Conservation (phyloP, 257 asterid species). For the Leptodermis oblonga region DNA sequence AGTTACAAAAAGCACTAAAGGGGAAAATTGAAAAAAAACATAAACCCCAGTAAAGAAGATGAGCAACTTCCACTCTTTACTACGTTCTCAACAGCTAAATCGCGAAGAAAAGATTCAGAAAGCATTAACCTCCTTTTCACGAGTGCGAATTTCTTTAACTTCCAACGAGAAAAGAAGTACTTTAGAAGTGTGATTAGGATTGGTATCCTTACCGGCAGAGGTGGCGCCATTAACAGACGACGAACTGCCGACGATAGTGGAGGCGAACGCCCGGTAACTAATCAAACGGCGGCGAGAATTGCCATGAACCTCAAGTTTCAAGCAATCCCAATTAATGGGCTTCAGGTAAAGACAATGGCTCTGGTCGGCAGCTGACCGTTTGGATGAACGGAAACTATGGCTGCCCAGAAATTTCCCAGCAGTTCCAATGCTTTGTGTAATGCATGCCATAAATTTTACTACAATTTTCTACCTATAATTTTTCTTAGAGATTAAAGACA, state of each 20-base stretch:
- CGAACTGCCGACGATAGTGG: conserved; percentile 28
- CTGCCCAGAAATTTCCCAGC: conserved; percentile 19
- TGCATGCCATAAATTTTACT: conserved; percentile 29
- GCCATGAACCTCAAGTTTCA: conserved; percentile 23
- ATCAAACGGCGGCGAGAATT: conserved; percentile 21
- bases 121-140: background rate
- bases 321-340: conserved; percentile 22
- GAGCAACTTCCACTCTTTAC: background rate
- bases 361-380: conserved; percentile 13
- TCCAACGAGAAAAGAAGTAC: background rate
- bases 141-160: background rate
- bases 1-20: background rate
- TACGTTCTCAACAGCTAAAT: background rate
- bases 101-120: background rate
- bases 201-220: conserved; percentile 13
- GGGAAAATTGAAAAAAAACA: background rate
- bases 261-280: conserved; percentile 8
- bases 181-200: background rate
- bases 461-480: background rate
- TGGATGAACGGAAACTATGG: conserved; percentile 20
- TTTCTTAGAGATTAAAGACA: background rate
- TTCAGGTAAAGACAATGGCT: conserved; percentile 19
- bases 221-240: conserved; percentile 28
- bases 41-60: background rate
- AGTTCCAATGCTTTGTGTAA: conserved; percentile 16